A percentile compares a stretch with the other conserved stretches of the same genome.
phyloP scores from a whole-genome alignment of 176 grass and related monocot genomes.

The Aegilops tauschii region DNA sequence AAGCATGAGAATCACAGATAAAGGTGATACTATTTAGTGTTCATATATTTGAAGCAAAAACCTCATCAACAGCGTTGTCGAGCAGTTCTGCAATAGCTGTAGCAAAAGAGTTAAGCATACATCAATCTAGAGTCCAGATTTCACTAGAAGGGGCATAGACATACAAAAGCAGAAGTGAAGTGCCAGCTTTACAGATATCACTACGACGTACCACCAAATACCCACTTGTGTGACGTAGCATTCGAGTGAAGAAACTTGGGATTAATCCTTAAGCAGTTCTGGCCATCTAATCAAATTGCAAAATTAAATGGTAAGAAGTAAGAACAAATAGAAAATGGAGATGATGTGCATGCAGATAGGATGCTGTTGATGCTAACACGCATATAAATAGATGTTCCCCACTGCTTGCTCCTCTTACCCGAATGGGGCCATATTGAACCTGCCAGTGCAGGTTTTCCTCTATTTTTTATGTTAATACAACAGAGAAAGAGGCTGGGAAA shows the following conservation, averaged over 20 bases:
- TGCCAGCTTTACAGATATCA: neutral
- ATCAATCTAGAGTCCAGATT: slow-evolving; percentile 5
- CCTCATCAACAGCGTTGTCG: slow-evolving; percentile 68
- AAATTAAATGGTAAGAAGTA: slow-evolving; percentile 19
- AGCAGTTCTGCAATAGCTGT: slow-evolving; percentile 67
- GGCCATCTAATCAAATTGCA: slow-evolving; percentile 30
- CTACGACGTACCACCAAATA: slow-evolving; percentile 54
- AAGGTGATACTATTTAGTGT: slow-evolving; percentile 5
- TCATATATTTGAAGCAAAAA: slow-evolving; percentile 40
- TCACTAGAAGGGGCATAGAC: neutral
- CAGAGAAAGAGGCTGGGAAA: neutral
- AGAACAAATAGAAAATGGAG: slow-evolving; percentile 9
- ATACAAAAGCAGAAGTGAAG: slow-evolving; percentile 25
- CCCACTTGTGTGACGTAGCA: slow-evolving; percentile 74
- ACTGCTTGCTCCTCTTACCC: neutral
- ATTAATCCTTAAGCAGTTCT: slow-evolving; percentile 51
- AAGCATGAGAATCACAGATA: neutral
- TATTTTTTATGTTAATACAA: neutral
- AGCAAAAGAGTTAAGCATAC: slow-evolving; percentile 18
- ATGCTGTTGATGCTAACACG: neutral
- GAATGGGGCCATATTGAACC: neutral
- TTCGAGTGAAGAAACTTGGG: slow-evolving; percentile 78
- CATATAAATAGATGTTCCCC: neutral
- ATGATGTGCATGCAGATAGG: neutral
- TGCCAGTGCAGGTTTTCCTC: neutral